Percentiles rank a stretch among this genome's conserved stretches.
These are phyloP conservation scores for Fraxinus baroniana DNA, from an alignment of 305 asterid genomes.

Conservation along the genomic window DNA sequence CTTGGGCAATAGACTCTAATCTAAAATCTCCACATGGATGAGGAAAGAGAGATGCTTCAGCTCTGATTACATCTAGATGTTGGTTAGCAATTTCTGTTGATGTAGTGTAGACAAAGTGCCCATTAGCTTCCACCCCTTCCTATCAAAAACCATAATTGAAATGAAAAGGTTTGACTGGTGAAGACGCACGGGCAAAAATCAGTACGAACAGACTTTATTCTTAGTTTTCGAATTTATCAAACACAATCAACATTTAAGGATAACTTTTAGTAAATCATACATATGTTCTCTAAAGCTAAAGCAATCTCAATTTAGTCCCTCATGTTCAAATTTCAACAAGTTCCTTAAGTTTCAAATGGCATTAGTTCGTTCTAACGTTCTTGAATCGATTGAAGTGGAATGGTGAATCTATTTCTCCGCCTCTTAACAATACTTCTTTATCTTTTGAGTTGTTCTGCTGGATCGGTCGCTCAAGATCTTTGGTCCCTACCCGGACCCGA, in stretches of 20 bases:
- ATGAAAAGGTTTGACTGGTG: not conserved
- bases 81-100: conserved; percentile 38
- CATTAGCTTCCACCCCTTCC: conserved; percentile 47
- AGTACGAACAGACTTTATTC: not conserved
- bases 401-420: no score
- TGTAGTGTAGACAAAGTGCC: conserved; percentile 34
- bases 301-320: not conserved
- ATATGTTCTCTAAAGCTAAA: not conserved
- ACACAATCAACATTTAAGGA: not conserved
- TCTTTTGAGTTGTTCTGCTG: no score
- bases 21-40: conserved; percentile 38
- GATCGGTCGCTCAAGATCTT: no score
- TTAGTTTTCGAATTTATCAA: not conserved
- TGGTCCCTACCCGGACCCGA: no score
- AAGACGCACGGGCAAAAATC: not conserved
- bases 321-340: not conserved
- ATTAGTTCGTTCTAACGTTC: no score
- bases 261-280: not conserved
- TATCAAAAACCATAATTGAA: conserved; percentile 22
- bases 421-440: no score
- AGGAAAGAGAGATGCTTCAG: conserved; percentile 40
- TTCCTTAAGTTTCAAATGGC: not conserved
- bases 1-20: conserved; percentile 34
- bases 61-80: conserved; percentile 33
- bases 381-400: no score